A percentile compares a stretch with the other conserved stretches of the same genome.
These are phyloP conservation scores for Hydrangea macrophylla DNA, from an alignment of 148 eudicot species.

Conservation along the genomic window DNA sequence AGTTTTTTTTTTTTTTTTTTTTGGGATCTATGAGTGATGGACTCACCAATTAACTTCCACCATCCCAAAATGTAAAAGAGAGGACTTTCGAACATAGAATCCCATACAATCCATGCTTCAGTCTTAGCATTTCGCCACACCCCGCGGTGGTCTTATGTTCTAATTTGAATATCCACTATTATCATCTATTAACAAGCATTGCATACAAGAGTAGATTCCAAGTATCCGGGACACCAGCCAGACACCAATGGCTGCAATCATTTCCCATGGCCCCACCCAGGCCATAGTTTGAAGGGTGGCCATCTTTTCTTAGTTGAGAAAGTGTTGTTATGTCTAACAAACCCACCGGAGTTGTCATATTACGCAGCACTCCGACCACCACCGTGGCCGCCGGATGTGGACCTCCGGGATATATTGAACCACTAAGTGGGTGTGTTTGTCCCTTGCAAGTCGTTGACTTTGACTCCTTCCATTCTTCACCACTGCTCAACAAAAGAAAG, in stretches of 20 bases:
- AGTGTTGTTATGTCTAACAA: constrained; percentile 42
- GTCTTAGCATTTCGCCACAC: too few species aligned
- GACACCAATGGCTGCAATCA: constrained; percentile 72
- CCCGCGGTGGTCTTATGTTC: too few species aligned
- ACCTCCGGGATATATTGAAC: constrained; percentile 31
- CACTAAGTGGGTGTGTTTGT: constrained; percentile 26
- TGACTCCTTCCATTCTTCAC: constrained; percentile 33
- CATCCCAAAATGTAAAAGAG: too few species aligned
- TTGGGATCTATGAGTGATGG: too few species aligned
- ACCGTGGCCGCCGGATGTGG: constrained; percentile 21
- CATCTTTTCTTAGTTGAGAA: constrained; percentile 54
- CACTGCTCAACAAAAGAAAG: constrained; percentile 18
- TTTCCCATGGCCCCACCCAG: constrained; percentile 21
- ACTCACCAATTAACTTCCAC: too few species aligned
- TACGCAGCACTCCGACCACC: constrained; percentile 28
- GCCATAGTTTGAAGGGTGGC: constrained; percentile 49
- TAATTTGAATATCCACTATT: background rate
- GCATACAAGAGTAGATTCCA: constrained; percentile 59
- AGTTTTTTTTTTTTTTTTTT: too few species aligned
- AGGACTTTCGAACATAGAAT: too few species aligned
- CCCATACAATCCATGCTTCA: too few species aligned
- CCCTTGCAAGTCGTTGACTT: constrained; percentile 28
- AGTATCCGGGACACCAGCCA: constrained; percentile 60
- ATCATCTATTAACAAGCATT: constrained; percentile 16
- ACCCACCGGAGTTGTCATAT: constrained; percentile 26